Base-by-base conservation (phyloP, 345 rosid species). In the Brassica juncea region DNA sequence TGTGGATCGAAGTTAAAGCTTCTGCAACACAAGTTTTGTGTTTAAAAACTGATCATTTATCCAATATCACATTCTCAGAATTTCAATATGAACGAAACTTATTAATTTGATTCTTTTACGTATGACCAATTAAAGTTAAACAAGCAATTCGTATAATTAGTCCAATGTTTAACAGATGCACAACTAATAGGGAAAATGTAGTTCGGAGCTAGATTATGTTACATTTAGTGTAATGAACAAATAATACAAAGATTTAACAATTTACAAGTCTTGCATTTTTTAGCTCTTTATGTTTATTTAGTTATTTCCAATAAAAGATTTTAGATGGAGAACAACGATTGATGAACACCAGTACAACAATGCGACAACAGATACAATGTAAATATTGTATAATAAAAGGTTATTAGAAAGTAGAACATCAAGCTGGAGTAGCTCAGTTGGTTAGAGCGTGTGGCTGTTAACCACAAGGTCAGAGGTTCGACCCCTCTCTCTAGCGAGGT, bases 401-500 rank as follows among this genome's bases (percentile, higher is more conserved):
- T 19, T 19, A 19, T 19, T 19, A 19, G 19, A 19, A 19, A 19
- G 19, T 19, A 19, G 19, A 19, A 0, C 44, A 44, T 11, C 14
- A 1, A 52, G 94, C 94, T 88, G 94, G 94, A 90, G 81, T 90
- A 88, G 96, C 93, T 94, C 97, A 90, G 92, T 85, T 88, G 97
- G 95, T 80, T 89, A 91, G 97, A 89, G 90, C 91, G 91, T 91
- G 92, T 90, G 92, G 97, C 90, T 89, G 89, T 91, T 89, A 91
- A 94, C 95, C 91, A 87, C 90, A 91, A 92, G 92, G 97, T 93
- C 88, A 91, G 85, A 90, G 94, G 94, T 93, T 93, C 94, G 75
- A 93, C 81, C 89, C 90, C 90, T 91, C 86, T 88, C 77, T 92
- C 88, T 83, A 86, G 88, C 87, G 85, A 19, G 19, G 0, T 19